phyloP scores from a whole-genome alignment of 2,329 filamentous ascomycete genomes.

The Ceratocystis alfenasii region DNA sequence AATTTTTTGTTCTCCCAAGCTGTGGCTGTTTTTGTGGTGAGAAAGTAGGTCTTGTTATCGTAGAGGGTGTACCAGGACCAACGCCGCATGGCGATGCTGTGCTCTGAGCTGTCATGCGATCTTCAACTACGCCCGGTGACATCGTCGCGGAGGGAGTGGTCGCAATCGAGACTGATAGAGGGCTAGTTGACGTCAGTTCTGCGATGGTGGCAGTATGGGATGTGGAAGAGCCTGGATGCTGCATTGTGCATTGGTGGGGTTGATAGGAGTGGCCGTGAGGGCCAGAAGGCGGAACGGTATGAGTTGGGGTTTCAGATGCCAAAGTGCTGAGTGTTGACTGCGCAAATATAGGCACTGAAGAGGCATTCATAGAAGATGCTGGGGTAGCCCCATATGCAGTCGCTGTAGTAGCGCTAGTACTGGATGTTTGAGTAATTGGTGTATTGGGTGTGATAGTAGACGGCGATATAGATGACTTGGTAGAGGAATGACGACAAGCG shows the following conservation, averaged over 20 bases:
- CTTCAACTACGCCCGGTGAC: slow-evolving; percentile 2
- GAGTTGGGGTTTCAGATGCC: not conserved
- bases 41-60: not conserved
- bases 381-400: not conserved
- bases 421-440: not conserved
- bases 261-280: not conserved
- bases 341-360: not conserved
- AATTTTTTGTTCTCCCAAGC: not conserved
- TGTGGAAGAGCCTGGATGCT: not conserved
- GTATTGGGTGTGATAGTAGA: not conserved
- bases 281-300: not conserved
- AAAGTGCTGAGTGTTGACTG: not conserved
- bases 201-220: not conserved
- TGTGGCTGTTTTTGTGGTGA: not conserved
- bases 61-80: not conserved
- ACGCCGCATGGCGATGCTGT: slow-evolving; percentile 3
- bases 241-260: not conserved
- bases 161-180: slow-evolving; percentile 1
- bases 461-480: slow-evolving; percentile 15
- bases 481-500: slow-evolving; percentile 17
- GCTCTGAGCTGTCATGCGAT: not conserved
- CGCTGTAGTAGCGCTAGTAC: not conserved
- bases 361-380: not conserved
- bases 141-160: slow-evolving; percentile 5
- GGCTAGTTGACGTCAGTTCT: not conserved